Evolutionary conservation across 2,329 filamentous ascomycete species (phyloP), one percentile per base, ranked within the genome.

Genomic region (Onygenales sp.): DNA sequence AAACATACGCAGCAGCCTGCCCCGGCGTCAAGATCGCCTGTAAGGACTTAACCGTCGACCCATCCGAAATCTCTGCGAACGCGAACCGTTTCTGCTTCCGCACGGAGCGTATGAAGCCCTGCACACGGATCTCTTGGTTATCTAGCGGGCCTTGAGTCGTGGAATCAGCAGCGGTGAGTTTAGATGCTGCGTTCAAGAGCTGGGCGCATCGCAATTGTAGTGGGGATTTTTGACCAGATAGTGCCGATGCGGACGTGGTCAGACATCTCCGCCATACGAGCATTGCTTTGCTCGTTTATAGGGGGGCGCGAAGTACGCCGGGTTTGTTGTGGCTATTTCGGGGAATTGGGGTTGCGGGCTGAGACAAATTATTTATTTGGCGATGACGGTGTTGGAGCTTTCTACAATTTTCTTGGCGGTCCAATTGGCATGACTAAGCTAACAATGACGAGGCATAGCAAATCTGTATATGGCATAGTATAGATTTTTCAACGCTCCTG

Each of bases 11-110:
- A 70, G 84, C 77, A 59, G 86, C 84, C 65, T 89, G 77, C 46
- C 80, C 76, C 58, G 87, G 85, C 52, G 82, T 82, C 60, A 95
- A 74, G 46, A 95, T 83, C 45, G 86, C 88, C 73, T 98, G 93
- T 52, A 97, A 69, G 32, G 88, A 77, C 57, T 84, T 77, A 60
- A 88, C 76, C 42, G 87, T 89, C 10, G 90, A 94, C 44, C 93
- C 93, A 75, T 98, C 93, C 9, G 86, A 85, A 51, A 97, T 77
- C 55, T 89, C 82, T 51, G 91, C 85, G 72, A 98, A 97, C 4
- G 86, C 84, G 55, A 86, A 77, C 21, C 80, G 80, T 68, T 96
- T 95, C 75, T 94, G 90, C 67, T 88, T 87, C 57, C 92, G 81
- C 56, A 95, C 84, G 3, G 88, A 92, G 58, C 88, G 82, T 52